Base-by-base conservation (phyloP, 2,329 filamentous ascomycete genomes). In the Monosporascus sp. region DNA sequence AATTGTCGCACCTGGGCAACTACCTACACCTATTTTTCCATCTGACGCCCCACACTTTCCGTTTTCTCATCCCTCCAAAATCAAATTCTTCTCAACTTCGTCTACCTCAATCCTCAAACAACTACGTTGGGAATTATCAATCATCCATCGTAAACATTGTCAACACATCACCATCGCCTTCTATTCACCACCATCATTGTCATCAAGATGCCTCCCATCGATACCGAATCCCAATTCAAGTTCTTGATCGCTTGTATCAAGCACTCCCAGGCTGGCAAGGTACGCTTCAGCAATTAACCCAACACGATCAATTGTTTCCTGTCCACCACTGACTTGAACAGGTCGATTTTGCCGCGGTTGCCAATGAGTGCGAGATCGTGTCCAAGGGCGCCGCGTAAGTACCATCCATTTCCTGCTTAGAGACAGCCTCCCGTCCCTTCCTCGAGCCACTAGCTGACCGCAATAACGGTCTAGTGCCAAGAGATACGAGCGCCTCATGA, bases 381-480 rank as follows among this genome's bases (percentile, higher is more conserved):
- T 76, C 72, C 67, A 87, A 87, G 69, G 85, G 79, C 15, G 87
- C 87, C 22, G 86, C 86, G 87, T 89, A 78, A 77, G 86, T 79
- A 18, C 9, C n/a, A 14, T 24, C 22, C 1, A 46, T 5, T 36
- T 36, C 35, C 37, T 20, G 11, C 35, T 35, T 7, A 18, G 5
- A 31, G 7, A 24, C 17, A 48, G 6, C n/a, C 17, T 53, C 22
- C 37, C 53, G 37, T 8, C 41, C 31, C 22, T 41, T 25, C 47
- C 49, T 20, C 38, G 2, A 53, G 50, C 7, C 20, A 22, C 22
- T 20, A 18, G 11, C 50, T 55, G 35, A 52, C 31, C 7, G 6
- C 31, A 31, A n/a, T 39, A 43, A 24, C 35, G 17, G 25, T 50
- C 44, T 62, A 88, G 86, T 1, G 80, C 83, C 57, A 88, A 88